Evolutionary conservation across 2,329 filamentous ascomycete genomes (phyloP), one percentile per base, ranked within the genome.

Genomic region (Didymella segeticola): DNA sequence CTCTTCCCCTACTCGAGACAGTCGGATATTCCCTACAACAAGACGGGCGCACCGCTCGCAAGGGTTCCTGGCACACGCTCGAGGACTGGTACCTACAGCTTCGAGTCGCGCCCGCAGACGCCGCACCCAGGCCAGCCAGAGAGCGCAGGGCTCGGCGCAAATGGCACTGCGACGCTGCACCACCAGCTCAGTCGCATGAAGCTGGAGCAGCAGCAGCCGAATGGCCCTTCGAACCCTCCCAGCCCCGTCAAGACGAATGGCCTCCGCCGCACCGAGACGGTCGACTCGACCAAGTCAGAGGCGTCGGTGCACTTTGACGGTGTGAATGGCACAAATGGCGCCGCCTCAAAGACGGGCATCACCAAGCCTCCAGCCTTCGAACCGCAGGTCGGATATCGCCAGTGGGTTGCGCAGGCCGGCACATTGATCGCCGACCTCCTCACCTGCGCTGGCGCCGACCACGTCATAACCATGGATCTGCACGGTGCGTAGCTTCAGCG

Each of bases 331-430:
- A 38, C 47, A 38, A 63, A 62, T 43, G 61, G 62, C 34, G 17
- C 57, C 11, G 36, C 53, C 20, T 61, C 61, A 36, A 61, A 63
- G 34, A 41, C 66, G 30, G n/a, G n/a, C n/a, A 72, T 75, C 19
- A 79, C 80, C 27, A 82, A 81, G 82, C 81, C 66, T 82, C 88
- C 73, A 20, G 64, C 75, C 34, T 89, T 89, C 73, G 85, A 91
- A 73, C 87, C 91, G 17, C 93, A 93, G 72, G 91, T 93, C 7
- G 95, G 95, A 43, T 99, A 99, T 77, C 95, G 95, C 80, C 91
- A 96, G 79, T 99, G 95, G 95, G 93, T 99, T 60, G 95, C 95
- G 19, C 95, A 98, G 78, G 93, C 95, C 34, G 95, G 95, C 56
- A 98, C 93, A 25, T 83, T 99, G 52, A 89, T 99, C 42, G 95